These are phyloP conservation scores for Talaromyces funiculosus DNA, from an alignment of 2,329 filamentous ascomycete genomes.

Conservation along the genomic window DNA sequence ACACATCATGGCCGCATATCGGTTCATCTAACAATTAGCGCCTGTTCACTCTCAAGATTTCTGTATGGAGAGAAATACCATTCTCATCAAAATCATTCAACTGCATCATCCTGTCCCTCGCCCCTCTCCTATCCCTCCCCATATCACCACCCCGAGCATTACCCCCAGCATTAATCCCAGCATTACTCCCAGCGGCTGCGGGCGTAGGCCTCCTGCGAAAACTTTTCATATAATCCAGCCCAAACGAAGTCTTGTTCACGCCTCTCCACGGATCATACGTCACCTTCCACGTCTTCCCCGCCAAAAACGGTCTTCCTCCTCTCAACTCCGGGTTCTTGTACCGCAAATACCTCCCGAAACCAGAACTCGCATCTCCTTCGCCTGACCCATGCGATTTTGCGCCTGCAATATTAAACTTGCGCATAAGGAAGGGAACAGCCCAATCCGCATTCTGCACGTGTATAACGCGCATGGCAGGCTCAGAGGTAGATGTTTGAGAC, in stretches of 20 bases:
- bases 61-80: slow-evolving; percentile 17
- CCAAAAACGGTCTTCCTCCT: slow-evolving; percentile 49
- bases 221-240: slow-evolving; percentile 48
- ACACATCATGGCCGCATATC: slow-evolving; percentile 45
- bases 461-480: slow-evolving; percentile 29
- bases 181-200: background rate
- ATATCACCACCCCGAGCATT: slow-evolving; percentile 11
- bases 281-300: slow-evolving; percentile 47
- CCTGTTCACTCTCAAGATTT: background rate
- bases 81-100: slow-evolving; percentile 45
- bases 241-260: slow-evolving; percentile 46
- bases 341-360: slow-evolving; percentile 46
- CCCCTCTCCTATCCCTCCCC: slow-evolving; percentile 18
- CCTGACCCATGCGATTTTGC: slow-evolving; percentile 27
- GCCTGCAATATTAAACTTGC: slow-evolving; percentile 50
- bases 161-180: background rate
- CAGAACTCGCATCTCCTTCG: slow-evolving; percentile 18
- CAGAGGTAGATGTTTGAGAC: slow-evolving; percentile 8
- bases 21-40: slow-evolving; percentile 31
- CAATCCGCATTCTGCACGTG: slow-evolving; percentile 52
- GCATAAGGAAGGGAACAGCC: slow-evolving; percentile 45
- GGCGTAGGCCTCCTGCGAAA: slow-evolving; percentile 28
- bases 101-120: slow-evolving; percentile 44
- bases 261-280: slow-evolving; percentile 49
- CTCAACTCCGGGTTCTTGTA: slow-evolving; percentile 44